A percentile compares a stretch with the other conserved stretches of the same genome.
These are phyloP conservation scores for Geosmithia putterillii DNA, from an alignment of 2,329 filamentous ascomycete genomes.

Conservation along the genomic window DNA sequence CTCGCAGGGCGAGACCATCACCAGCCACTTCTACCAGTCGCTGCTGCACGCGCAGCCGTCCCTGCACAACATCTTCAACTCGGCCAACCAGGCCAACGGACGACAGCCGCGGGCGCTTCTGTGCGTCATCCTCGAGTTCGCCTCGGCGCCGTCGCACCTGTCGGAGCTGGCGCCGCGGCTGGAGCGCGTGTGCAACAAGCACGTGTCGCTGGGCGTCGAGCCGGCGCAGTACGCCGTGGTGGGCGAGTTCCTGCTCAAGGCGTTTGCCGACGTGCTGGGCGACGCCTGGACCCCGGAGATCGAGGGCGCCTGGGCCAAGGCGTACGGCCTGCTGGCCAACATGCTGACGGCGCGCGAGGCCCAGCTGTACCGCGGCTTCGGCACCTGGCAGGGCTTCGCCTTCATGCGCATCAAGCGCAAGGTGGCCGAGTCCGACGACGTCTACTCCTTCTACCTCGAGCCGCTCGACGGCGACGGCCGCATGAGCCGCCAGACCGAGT, in stretches of 20 bases:
- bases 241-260: constrained; percentile 53
- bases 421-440: constrained; percentile 49
- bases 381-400: constrained; percentile 55
- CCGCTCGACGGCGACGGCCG: constrained; percentile 45
- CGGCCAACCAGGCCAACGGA: constrained; percentile 20
- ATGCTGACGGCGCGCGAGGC: constrained; percentile 58
- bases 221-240: constrained; percentile 62
- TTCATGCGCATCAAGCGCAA: constrained; percentile 54
- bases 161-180: constrained; percentile 40
- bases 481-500: too few relatives aligned
- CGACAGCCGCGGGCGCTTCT: constrained; percentile 20
- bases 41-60: constrained; percentile 54
- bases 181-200: constrained; percentile 56
- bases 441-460: constrained; percentile 58
- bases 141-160: constrained; percentile 54
- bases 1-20: constrained; percentile 56
- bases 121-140: constrained; percentile 53
- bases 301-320: constrained; percentile 55
- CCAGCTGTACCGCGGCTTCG: constrained; percentile 47
- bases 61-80: constrained; percentile 59
- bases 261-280: constrained; percentile 56
- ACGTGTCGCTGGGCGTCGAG: constrained; percentile 55
- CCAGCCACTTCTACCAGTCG: constrained; percentile 59
- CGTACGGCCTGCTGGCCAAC: constrained; percentile 62
- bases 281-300: constrained; percentile 48